Percentiles rank a stretch among this genome's conserved stretches.
Conservation (phyloP, 2,329 filamentous ascomycete genomes). For the Fusarium solani-melongenae region DNA sequence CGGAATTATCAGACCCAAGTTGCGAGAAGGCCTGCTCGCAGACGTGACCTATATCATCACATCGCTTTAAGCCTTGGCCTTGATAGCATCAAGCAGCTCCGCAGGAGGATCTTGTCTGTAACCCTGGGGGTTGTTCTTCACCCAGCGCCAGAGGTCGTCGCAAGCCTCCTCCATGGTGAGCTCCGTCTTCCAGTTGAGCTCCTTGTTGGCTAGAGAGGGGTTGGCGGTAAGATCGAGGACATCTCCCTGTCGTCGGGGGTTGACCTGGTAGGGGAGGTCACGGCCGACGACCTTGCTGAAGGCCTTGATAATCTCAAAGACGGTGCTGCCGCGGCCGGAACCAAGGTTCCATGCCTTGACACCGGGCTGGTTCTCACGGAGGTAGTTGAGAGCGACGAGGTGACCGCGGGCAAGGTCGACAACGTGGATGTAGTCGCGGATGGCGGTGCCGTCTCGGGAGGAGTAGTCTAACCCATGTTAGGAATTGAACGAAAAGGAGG, state of each 20-base stretch:
- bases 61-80: conserved; percentile 50
- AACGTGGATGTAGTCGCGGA: conserved; percentile 98
- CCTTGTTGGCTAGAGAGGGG: conserved; percentile 84
- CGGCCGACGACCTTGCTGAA: conserved; percentile 89
- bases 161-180: conserved; percentile 92
- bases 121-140: conserved; percentile 94
- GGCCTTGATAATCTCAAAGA: conserved; percentile 96
- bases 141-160: conserved; percentile 96
- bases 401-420: conserved; percentile 89
- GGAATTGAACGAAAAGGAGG: neutral
- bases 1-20: conserved; percentile 18
- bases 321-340: conserved; percentile 92
- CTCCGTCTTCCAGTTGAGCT: conserved; percentile 93
- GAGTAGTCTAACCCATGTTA: conserved; percentile 75
- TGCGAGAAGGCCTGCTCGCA: conserved; percentile 31
- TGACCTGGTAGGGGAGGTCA: conserved; percentile 88
- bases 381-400: conserved; percentile 88
- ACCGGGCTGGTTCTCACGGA: conserved; percentile 84
- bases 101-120: conserved; percentile 93
- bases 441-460: conserved; percentile 90
- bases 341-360: conserved; percentile 97
- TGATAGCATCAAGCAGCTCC: conserved; percentile 76
- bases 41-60: conserved; percentile 19
- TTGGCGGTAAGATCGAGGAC: conserved; percentile 96
- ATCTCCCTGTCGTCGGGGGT: conserved; percentile 84